Conservation (phyloP, 2,329 filamentous ascomycete species). For the Penicillium sp. region DNA sequence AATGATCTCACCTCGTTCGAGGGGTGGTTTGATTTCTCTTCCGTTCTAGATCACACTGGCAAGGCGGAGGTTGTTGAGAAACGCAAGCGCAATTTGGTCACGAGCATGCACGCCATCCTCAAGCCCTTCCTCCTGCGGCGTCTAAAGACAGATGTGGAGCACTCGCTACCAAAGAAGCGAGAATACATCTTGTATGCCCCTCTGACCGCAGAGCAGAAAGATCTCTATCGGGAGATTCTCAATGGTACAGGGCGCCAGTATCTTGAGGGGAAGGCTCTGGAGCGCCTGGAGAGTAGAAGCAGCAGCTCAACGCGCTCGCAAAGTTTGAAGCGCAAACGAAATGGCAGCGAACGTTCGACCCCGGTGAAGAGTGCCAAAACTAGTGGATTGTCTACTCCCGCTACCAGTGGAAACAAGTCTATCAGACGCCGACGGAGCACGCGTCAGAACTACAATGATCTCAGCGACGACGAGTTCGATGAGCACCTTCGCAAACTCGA, state of each 20-base stretch:
- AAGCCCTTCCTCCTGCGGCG: constrained; percentile 85
- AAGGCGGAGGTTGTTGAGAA: constrained; percentile 76
- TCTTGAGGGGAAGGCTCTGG: constrained; percentile 50
- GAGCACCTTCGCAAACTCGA: constrained; percentile 54
- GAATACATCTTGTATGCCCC: constrained; percentile 96
- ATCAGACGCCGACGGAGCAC: constrained; percentile 50
- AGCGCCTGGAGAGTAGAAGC: constrained; percentile 45
- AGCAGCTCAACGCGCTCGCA: constrained; percentile 37
- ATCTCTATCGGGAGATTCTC: constrained; percentile 81
- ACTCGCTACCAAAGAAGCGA: constrained; percentile 86
- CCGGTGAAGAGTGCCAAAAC: constrained; percentile 70
- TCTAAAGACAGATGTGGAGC: constrained; percentile 90
- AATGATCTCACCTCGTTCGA: constrained; percentile 91
- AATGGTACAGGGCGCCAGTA: constrained; percentile 63
- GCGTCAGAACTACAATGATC: constrained; percentile 59
- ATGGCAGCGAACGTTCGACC: constrained; percentile 43
- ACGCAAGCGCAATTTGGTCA: constrained; percentile 70
- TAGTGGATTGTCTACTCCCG: constrained; percentile 70
- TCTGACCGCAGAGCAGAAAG: constrained; percentile 83
- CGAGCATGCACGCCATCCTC: constrained; percentile 86
- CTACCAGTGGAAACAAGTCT: constrained; percentile 47
- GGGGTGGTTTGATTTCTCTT: constrained; percentile 95
- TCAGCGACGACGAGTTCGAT: constrained; percentile 84
- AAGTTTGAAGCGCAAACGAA: constrained; percentile 58
- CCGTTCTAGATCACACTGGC: constrained; percentile 75